These are phyloP conservation scores for Solanum ahanhuiri DNA, from an alignment of 257 asterid species.

Conservation along the genomic window DNA sequence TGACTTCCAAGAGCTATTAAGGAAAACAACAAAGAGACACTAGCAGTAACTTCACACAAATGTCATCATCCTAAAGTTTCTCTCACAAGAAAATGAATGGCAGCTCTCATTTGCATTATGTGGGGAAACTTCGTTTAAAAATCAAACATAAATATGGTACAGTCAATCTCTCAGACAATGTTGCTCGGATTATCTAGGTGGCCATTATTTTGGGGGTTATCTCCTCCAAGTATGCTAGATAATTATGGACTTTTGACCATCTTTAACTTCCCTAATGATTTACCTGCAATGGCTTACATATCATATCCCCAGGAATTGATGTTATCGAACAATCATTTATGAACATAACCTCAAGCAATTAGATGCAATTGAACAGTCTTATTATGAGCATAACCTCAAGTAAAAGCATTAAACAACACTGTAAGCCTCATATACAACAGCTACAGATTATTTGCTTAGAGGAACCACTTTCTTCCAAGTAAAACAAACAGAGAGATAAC, in stretches of 20 bases:
- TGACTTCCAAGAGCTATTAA: neutral
- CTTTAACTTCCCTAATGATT: neutral
- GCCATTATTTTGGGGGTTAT: too few relatives aligned
- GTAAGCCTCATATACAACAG: neutral
- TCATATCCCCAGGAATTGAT: neutral
- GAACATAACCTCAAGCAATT: neutral
- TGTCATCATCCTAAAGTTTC: neutral
- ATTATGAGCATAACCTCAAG: neutral
- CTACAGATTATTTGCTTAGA: neutral
- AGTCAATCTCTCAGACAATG: neutral
- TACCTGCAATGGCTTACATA: neutral
- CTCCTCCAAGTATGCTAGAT: neutral
- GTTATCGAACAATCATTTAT: neutral
- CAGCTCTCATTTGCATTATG: too few relatives aligned
- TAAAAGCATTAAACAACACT: neutral
- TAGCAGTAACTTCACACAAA: neutral
- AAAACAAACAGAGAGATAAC: neutral
- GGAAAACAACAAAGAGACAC: neutral
- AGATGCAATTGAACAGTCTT: neutral
- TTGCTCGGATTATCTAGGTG: neutral
- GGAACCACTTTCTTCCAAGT: neutral
- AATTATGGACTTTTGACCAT: neutral
- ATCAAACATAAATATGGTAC: neutral
- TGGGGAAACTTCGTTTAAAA: too few relatives aligned
- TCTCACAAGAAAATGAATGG: neutral